These are phyloP conservation scores for Coniochaeta sp. DNA, from an alignment of 2,329 filamentous ascomycete species.

Conservation along the genomic window DNA sequence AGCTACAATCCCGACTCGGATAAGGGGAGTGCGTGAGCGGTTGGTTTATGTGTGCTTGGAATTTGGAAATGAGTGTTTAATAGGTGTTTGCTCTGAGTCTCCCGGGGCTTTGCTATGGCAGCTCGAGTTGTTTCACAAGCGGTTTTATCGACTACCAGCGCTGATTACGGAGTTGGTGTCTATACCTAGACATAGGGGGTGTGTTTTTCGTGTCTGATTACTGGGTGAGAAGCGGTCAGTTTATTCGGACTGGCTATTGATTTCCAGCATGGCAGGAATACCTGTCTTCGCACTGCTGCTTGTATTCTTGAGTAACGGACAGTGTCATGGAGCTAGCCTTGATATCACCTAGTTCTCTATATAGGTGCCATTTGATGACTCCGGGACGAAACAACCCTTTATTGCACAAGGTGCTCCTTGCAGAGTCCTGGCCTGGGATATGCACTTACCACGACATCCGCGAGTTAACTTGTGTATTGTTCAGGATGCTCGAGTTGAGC, in stretches of 20 bases:
- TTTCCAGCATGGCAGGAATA: background rate
- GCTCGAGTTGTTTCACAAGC: too few species aligned
- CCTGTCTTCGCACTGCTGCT: background rate
- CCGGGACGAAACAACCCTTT: too few species aligned
- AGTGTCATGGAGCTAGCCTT: background rate
- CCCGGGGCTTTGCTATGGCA: too few species aligned
- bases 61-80: background rate
- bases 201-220: background rate
- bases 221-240: background rate
- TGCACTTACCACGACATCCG: too few species aligned
- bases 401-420: too few species aligned
- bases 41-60: background rate
- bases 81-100: background rate
- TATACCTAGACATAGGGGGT: background rate
- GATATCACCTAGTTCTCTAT: too few species aligned
- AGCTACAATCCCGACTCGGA: constrained; percentile 58
- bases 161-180: background rate
- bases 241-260: background rate
- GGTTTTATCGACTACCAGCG: background rate
- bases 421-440: too few species aligned
- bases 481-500: too few species aligned
- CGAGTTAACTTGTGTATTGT: too few species aligned
- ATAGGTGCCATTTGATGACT: too few species aligned
- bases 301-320: background rate
- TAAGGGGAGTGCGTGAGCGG: constrained; percentile 21